phyloP scores from a whole-genome alignment of 2,329 filamentous ascomycete species.

The Leptographium galeiforme region DNA sequence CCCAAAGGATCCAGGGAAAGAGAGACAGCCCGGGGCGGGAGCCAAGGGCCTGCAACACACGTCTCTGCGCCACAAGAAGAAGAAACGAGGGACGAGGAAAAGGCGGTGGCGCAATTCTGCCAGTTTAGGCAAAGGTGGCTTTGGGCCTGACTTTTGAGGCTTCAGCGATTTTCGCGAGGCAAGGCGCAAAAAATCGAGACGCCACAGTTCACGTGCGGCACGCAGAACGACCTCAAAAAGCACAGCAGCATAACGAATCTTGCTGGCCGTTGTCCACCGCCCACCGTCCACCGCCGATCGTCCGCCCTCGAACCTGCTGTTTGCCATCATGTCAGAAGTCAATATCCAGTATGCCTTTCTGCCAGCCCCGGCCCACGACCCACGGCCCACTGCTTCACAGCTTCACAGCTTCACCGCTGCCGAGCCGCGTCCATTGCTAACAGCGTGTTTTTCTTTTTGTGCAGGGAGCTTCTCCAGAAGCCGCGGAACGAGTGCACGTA shows the following conservation, averaged over 20 bases:
- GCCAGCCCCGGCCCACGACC: neutral
- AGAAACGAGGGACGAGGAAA: too few species aligned
- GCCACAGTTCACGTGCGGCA: too few species aligned
- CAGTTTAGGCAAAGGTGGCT: neutral
- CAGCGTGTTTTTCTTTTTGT: neutral
- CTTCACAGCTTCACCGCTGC: neutral
- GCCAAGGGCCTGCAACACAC: too few species aligned
- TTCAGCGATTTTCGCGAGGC: neutral
- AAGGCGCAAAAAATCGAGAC: neutral
- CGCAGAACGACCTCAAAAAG: neutral
- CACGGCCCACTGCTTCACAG: too few species aligned
- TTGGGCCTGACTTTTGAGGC: neutral
- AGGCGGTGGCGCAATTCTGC: neutral
- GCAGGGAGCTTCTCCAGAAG: conserved; percentile 12
- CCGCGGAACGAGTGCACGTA: conserved; percentile 13
- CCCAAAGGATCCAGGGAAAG: too few species aligned
- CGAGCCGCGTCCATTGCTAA: neutral
- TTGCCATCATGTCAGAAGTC: conserved; percentile 8
- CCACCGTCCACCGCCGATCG: too few species aligned
- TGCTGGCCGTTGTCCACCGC: too few species aligned
- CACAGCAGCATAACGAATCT: neutral
- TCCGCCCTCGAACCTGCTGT: neutral
- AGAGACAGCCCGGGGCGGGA: too few species aligned
- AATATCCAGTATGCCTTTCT: conserved; percentile 9
- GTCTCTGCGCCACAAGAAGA: too few species aligned